A percentile compares a stretch with the other conserved stretches of the same genome.
phyloP scores from a whole-genome alignment of 2,329 filamentous ascomycete genomes.

The Curvularia sp. region DNA sequence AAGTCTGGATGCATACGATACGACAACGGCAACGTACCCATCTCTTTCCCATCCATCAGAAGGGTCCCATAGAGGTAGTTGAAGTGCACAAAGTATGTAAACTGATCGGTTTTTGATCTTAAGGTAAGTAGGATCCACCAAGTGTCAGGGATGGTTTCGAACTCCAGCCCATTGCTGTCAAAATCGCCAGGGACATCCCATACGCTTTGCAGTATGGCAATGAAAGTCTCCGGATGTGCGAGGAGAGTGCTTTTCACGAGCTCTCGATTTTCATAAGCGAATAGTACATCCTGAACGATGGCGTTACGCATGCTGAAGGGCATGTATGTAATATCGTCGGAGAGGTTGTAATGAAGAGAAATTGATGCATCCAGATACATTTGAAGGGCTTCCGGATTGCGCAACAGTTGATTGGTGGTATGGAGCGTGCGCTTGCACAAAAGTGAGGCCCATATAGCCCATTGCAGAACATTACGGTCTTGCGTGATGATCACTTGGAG shows the following conservation, averaged over 20 bases:
- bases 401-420: conserved; percentile 5
- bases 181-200: conserved; percentile 52
- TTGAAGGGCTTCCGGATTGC: conserved; percentile 19
- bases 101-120: conserved; percentile 33
- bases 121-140: conserved; percentile 47
- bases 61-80: conserved; percentile 58
- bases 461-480: conserved; percentile 51
- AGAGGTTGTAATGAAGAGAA: conserved; percentile 57
- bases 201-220: conserved; percentile 47
- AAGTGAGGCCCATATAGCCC: conserved; percentile 63
- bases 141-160: conserved; percentile 20
- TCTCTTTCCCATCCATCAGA: conserved; percentile 57
- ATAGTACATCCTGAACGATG: conserved; percentile 58
- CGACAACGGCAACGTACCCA: conserved; percentile 62
- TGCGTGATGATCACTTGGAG: conserved; percentile 51
- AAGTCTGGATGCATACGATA: conserved; percentile 56
- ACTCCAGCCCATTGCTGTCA: conserved; percentile 13
- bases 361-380: conserved; percentile 53
- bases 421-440: conserved; percentile 62
- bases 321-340: conserved; percentile 48
- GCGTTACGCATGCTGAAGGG: conserved; percentile 47
- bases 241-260: conserved; percentile 49
- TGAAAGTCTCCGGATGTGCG: conserved; percentile 36
- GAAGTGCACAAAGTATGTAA: conserved; percentile 47
- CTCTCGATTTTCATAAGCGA: conserved; percentile 48